phyloP scores from a whole-genome alignment of 2,329 filamentous ascomycete species.

The Beauveria pseudobassiana region DNA sequence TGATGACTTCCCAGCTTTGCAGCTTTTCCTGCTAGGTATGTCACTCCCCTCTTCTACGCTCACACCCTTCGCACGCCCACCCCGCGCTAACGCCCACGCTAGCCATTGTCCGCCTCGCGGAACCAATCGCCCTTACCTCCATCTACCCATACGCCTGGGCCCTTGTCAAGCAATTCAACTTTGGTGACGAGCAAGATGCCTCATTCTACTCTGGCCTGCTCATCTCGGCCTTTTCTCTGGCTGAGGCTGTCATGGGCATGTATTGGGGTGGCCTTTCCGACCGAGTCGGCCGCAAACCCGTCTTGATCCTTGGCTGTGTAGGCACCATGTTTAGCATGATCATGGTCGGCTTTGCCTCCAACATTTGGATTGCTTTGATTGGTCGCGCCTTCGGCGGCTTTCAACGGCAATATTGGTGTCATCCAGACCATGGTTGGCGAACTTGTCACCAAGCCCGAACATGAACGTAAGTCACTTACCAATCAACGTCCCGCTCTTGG shows the following conservation, averaged over 20 bases:
- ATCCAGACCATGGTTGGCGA: conserved; percentile 93
- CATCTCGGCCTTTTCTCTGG: conserved; percentile 78
- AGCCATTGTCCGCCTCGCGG: conserved; percentile 89
- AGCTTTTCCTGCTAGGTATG: conserved; percentile 79
- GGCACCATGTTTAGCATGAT: conserved; percentile 80
- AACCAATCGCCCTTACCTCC: conserved; percentile 86
- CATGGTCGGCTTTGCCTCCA: conserved; percentile 73
- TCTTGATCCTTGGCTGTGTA: conserved; percentile 71
- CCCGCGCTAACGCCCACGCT: conserved; percentile 14
- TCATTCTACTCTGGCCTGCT: conserved; percentile 84
- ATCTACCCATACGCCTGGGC: conserved; percentile 91
- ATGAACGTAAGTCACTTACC: conserved; percentile 62
- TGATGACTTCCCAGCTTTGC: conserved; percentile 70
- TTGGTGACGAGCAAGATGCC: conserved; percentile 66
- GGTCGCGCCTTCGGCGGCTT: conserved; percentile 73
- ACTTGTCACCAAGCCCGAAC: conserved; percentile 72
- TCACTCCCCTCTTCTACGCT: not conserved
- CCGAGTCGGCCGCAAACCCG: conserved; percentile 74
- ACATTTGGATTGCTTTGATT: conserved; percentile 74
- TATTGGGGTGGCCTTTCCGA: conserved; percentile 84
- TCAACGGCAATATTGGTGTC: conserved; percentile 83
- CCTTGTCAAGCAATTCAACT: conserved; percentile 67
- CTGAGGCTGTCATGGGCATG: conserved; percentile 77
- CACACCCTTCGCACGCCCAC: not conserved
- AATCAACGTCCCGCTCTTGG: not conserved